Conservation (phyloP, 2,329 filamentous ascomycete species). For the Pleoardoris graminearum region DNA sequence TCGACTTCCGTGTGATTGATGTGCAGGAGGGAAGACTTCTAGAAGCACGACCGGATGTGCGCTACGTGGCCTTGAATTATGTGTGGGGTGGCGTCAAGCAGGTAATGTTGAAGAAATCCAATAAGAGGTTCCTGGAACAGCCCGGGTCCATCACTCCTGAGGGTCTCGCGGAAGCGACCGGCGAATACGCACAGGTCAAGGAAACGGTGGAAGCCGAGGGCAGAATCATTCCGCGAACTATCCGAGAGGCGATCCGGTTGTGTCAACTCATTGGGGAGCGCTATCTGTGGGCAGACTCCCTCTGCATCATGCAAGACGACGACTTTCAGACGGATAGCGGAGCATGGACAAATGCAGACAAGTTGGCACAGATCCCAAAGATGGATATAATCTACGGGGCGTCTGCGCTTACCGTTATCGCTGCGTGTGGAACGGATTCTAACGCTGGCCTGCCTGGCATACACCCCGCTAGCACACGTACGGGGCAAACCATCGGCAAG, state of each 20-base stretch:
- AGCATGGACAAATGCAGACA: conserved; percentile 9
- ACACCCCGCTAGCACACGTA: neutral
- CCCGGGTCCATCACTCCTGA: conserved; percentile 4
- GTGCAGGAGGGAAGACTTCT: conserved; percentile 8
- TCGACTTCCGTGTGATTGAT: conserved; percentile 10
- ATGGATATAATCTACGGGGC: conserved; percentile 17
- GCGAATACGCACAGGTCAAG: neutral
- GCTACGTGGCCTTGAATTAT: conserved; percentile 18
- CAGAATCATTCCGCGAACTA: conserved; percentile 12
- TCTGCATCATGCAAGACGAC: conserved; percentile 11
- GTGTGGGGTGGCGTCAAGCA: conserved; percentile 14
- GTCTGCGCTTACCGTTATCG: conserved; percentile 13
- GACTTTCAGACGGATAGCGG: conserved; percentile 6
- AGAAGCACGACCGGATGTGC: conserved; percentile 1
- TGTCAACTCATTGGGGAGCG: conserved; percentile 8
- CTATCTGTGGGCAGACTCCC: conserved; percentile 7
- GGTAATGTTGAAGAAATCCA: conserved; percentile 9
- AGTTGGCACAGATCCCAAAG: conserved; percentile 11
- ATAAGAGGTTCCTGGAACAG: neutral
- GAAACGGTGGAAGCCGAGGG: neutral
- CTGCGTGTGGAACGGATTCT: conserved; percentile 13
- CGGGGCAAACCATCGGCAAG: conserved; percentile 1
- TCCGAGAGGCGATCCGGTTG: conserved; percentile 15
- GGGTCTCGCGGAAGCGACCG: neutral
- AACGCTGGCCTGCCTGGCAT: conserved; percentile 15